Conservation (phyloP, 1,139 yeast genomes). For the Hyphopichia khmerensis region DNA sequence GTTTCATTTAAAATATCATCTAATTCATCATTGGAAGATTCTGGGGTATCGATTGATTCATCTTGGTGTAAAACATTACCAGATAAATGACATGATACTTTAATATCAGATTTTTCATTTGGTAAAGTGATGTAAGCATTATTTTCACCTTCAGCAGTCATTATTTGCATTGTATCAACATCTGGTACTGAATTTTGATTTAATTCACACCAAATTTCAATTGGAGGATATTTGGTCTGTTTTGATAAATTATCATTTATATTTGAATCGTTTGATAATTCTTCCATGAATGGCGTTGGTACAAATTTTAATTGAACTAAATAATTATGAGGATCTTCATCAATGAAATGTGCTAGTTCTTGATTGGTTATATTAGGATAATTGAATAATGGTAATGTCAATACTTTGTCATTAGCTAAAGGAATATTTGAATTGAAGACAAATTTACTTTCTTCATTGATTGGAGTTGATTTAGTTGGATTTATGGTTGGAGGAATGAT, state of each 20-base stretch:
- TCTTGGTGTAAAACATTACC: conserved; percentile 29
- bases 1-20: conserved; percentile 26
- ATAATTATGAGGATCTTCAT: conserved; percentile 35
- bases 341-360: conserved; percentile 20
- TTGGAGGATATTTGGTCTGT: conserved; percentile 43
- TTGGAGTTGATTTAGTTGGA: neutral
- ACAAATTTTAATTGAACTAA: conserved; percentile 47
- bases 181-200: conserved; percentile 39
- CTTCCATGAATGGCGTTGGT: conserved; percentile 41
- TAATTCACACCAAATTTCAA: conserved; percentile 54
- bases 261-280: neutral
- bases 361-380: conserved; percentile 15
- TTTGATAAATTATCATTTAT: conserved; percentile 4
- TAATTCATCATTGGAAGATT: conserved; percentile 5
- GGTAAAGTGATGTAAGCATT: conserved; percentile 43
- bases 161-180: conserved; percentile 37
- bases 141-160: conserved; percentile 50
- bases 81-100: conserved; percentile 40
- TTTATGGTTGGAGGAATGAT: conserved; percentile 8
- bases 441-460: conserved; percentile 10
- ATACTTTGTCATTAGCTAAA: conserved; percentile 35
- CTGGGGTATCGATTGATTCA: conserved; percentile 4
- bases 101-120: conserved; percentile 38
- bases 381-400: conserved; percentile 30
- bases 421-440: conserved; percentile 46